Base-by-base conservation (phyloP, 768 basidiomycete species). In the Flagelloscypha sp. region DNA sequence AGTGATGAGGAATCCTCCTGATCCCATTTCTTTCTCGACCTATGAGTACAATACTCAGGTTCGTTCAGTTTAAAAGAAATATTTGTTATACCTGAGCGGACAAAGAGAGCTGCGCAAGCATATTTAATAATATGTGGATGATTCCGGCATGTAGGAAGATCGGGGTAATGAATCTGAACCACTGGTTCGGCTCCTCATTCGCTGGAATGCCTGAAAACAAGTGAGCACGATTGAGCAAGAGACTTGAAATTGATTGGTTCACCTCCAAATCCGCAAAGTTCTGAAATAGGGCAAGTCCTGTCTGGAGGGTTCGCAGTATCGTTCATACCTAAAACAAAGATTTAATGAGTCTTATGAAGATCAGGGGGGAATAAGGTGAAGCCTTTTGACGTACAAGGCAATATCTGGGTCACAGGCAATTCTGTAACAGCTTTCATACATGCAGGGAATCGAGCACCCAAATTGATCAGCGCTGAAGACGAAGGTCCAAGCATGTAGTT, bases 111-210 rank as follows among this genome's bases (percentile, higher is more conserved):
- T 94, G 93, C 10, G 82, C 92, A 19, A 93, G 53, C 79, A 97
- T 84, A 53, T 99, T 99, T 41, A 99, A 52, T 4, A 82, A 45
- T 23, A 94, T 67, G 54, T 99, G 94, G n/a, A 99, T 66, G 38
- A 99, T 67, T n/a, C 94, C 94, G 8, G 89, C 95, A 47, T 98
- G 94, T 5, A 97, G 59, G 53, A 98, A 95, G 33, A 94, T 84
- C 7, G 92, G 73, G 2, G 80, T 78, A 46, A 92, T 81, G 51
- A 93, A 93, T 43, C 87, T 84, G 49, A 68, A 72, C 66, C 64
- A 68, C 48, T 69, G 68, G 41, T 60, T 69, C 5, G 73, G 72
- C 5, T 54, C 43, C 33, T 61, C 43, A 17, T 46, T 54, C n/a
- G n/a, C 31, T 62, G 56, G 37, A 73, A 70, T 4, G 68, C 66